A percentile compares a stretch with the other conserved stretches of the same genome.
phyloP scores from a whole-genome alignment of 768 basidiomycete species.

The Calocera viscosa region DNA sequence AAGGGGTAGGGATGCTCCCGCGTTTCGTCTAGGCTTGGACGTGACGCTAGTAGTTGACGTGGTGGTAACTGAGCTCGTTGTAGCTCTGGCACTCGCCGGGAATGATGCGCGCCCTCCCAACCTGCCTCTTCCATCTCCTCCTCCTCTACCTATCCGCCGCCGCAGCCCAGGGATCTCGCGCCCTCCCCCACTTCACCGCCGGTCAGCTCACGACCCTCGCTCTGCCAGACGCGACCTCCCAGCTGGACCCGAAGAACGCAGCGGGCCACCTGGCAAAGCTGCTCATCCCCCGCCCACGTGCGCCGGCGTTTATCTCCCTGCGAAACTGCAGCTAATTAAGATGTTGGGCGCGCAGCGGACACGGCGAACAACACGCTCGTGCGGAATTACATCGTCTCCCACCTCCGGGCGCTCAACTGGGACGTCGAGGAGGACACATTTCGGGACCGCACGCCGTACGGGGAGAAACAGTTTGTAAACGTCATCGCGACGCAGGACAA shows the following conservation, averaged over 20 bases:
- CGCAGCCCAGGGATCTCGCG: background rate
- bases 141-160: background rate
- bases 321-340: conserved; percentile 1
- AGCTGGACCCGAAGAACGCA: conserved; percentile 52
- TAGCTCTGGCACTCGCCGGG: background rate
- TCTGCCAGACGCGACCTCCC: conserved; percentile 51
- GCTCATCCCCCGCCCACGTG: conserved; percentile 72
- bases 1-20: no score
- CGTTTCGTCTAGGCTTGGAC: no score
- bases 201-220: conserved; percentile 14
- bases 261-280: conserved; percentile 68
- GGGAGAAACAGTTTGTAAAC: conserved; percentile 69
- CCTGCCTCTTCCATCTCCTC: background rate
- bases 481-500: conserved; percentile 92
- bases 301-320: conserved; percentile 24
- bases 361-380: conserved; percentile 71
- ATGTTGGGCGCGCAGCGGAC: conserved; percentile 36
- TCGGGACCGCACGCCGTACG: conserved; percentile 66
- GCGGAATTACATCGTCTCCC: conserved; percentile 64
- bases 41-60: no score
- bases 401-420: conserved; percentile 66
- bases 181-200: background rate
- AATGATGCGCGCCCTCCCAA: background rate
- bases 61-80: no score
- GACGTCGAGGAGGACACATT: conserved; percentile 79